Percentiles rank a stretch among this genome's conserved stretches.
These are phyloP conservation scores for Penicillium sp. DNA, from an alignment of 2,329 filamentous ascomycete species.

Conservation along the genomic window DNA sequence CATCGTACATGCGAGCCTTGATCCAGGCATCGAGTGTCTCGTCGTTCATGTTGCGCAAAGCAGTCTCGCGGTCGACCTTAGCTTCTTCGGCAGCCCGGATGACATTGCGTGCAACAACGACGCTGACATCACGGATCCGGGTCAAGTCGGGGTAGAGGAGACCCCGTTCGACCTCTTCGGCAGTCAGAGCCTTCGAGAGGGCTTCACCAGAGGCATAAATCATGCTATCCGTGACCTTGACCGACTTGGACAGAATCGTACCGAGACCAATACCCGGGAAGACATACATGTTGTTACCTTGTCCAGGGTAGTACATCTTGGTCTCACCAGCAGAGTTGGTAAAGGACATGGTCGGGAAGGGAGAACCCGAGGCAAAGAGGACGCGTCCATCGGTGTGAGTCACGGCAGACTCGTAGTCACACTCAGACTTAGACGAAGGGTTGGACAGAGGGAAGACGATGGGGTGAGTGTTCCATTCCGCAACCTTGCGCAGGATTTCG, in stretches of 20 bases:
- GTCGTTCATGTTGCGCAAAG: constrained; percentile 50
- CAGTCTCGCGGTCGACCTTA: constrained; percentile 64
- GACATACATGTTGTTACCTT: constrained; percentile 85
- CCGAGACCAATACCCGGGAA: constrained; percentile 96
- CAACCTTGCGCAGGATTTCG: constrained; percentile 72
- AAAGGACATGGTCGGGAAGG: constrained; percentile 76
- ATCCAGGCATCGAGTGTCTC: constrained; percentile 53
- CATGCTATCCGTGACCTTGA: constrained; percentile 90
- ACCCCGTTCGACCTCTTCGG: constrained; percentile 79
- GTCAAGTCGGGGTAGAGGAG: constrained; percentile 91
- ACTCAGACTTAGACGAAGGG: constrained; percentile 94
- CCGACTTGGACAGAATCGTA: constrained; percentile 87
- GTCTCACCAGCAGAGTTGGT: constrained; percentile 63
- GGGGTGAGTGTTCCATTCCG: constrained; percentile 71
- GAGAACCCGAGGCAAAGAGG: constrained; percentile 94
- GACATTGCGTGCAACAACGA: constrained; percentile 85
- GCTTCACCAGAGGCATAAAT: constrained; percentile 91
- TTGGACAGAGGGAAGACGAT: constrained; percentile 98
- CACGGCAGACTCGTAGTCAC: constrained; percentile 93
- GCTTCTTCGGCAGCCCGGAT: constrained; percentile 89
- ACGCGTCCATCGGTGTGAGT: constrained; percentile 87
- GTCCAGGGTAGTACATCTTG: constrained; percentile 75
- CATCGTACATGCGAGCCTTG: constrained; percentile 55
- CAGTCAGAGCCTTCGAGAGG: constrained; percentile 76
- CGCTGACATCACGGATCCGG: constrained; percentile 87